These are phyloP conservation scores for Vaccinium vitisidaea DNA, from an alignment of 148 eudicot genomes.

Conservation along the genomic window DNA sequence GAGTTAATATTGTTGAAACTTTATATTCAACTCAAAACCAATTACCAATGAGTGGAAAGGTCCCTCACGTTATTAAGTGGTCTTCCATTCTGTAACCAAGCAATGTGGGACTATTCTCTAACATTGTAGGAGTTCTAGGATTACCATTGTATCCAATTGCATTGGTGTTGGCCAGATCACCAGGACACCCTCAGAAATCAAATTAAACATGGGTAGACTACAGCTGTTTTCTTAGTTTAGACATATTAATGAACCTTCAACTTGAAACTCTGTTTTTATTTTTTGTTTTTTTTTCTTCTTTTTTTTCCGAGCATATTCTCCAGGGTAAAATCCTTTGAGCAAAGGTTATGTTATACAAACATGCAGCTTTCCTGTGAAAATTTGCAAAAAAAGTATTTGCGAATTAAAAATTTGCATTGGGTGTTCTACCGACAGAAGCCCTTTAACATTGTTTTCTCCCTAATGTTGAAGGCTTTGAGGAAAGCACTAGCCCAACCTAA, in stretches of 20 bases:
- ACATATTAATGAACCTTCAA: not conserved
- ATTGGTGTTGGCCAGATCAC: not conserved
- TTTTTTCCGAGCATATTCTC: not conserved
- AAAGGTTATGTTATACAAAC: not conserved
- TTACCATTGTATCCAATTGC: not conserved
- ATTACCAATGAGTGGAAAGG: too few species aligned
- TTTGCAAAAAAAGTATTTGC: not conserved
- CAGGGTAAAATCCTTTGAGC: not conserved
- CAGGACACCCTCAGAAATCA: not conserved
- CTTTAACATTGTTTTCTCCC: not conserved
- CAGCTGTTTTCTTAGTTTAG: not conserved
- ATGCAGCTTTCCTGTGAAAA: not conserved
- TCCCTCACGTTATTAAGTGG: too few species aligned
- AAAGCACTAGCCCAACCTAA: slow-evolving; percentile 48
- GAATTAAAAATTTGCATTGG: not conserved
- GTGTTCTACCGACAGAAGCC: not conserved
- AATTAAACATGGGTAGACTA: not conserved
- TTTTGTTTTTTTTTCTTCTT: not conserved
- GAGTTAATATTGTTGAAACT: too few species aligned
- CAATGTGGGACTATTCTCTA: too few species aligned
- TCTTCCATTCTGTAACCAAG: too few species aligned
- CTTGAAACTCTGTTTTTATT: not conserved
- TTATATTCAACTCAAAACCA: too few species aligned
- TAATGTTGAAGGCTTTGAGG: slow-evolving; percentile 60
- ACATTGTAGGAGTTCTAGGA: not conserved